Conservation (phyloP, 441 rosid genomes). For the Gossypium gossypioides region DNA sequence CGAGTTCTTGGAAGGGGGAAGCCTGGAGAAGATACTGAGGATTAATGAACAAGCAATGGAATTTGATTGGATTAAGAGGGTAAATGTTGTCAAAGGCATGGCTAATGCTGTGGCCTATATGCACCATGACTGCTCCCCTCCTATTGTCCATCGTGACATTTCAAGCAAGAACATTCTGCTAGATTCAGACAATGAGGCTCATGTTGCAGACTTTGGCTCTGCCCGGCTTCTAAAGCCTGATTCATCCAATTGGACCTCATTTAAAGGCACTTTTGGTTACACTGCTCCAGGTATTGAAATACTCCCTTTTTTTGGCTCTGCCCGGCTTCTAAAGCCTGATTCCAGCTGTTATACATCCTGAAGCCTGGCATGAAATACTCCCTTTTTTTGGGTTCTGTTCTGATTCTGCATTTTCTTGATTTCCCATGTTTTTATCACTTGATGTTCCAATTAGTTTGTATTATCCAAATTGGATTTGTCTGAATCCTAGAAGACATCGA, state of each 20-base stretch:
- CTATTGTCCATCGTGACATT: neutral
- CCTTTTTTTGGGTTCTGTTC: neutral
- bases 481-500: neutral
- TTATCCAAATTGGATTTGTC: neutral
- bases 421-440: neutral
- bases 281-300: neutral
- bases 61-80: neutral
- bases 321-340: too few relatives aligned
- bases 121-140: constrained; percentile 4
- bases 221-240: neutral
- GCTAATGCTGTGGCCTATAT: neutral
- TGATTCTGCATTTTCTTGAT: neutral
- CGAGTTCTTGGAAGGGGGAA: neutral
- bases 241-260: neutral
- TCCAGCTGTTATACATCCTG: neutral
- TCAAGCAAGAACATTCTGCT: neutral
- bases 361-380: neutral
- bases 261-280: neutral
- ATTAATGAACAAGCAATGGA: neutral
- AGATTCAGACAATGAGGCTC: neutral
- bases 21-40: neutral
- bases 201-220: neutral
- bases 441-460: neutral
- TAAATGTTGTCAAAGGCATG: neutral
- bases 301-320: neutral